Base-by-base conservation (phyloP, 2,329 filamentous ascomycete species). In the Fusarium sp. region DNA sequence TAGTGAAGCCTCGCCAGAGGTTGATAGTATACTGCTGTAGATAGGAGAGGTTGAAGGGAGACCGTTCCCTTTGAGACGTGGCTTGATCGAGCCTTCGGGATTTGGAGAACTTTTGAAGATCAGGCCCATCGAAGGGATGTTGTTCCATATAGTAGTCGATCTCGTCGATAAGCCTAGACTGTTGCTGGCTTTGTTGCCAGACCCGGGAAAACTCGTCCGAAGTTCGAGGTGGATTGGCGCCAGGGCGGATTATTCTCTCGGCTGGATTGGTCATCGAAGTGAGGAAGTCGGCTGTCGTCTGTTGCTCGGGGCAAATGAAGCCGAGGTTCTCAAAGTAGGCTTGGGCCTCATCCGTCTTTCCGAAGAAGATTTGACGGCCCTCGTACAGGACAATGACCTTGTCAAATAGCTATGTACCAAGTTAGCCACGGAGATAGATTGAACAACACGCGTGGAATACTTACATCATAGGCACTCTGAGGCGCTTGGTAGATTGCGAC, bases 271-370 rank as follows among this genome's bases (percentile, higher is more conserved):
- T 88, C 40, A 88, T 84, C 0, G 85, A 86, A 1, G 75, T 94
- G 30, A 94, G 81, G 80, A 94, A 94, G 77, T 94, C 92, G 4
- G 92, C 89, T 2, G 91, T 93, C 0, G 92, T 94, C 72, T 91
- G 82, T 28, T 84, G 79, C 4, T 80, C 77, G 3, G 83, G 83
- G 25, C 81, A 92, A 15, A 88, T 83, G 72, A 92, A 94, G 0
- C 92, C 92, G 62, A 80, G 67, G 9, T 63, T 49, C 42, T 76
- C 72, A 15, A 80, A 80, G 12, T 80, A 80, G 12, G 60, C 40
- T 28, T 72, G 74, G 0, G 79, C 79, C 4, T 78, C 62, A 2
- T 35, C 23, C 3, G 73, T 72, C 37, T 60, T 72, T 19, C 78
- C 78, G 32, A 79, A 80, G 58, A 72, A 93, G 63, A 92, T 89